Evolutionary conservation across 1,284 basidiomycete genomes (phyloP), one percentile per base, ranked within the genome.

Genomic region (Sutorius eximius): DNA sequence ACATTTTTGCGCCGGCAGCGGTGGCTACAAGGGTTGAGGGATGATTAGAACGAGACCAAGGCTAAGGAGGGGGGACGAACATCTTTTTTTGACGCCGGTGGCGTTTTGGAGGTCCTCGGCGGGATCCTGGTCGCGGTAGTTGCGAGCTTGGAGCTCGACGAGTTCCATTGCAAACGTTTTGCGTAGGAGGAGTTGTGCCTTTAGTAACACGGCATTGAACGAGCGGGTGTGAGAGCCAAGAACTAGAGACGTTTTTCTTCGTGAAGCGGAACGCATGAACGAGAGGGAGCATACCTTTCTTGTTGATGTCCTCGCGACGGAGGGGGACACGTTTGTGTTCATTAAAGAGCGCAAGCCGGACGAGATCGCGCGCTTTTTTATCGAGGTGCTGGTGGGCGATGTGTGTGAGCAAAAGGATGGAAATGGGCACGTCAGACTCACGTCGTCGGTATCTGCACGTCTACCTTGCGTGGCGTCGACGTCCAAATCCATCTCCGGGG

Each of bases 161-260:
- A 92, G 77, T 59, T 91, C 86, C 81, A 91, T 83, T 3, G 85
- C 87, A 62, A 91, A 89, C 0, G 79, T 83, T 27, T 76, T 75
- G 27, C 72, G 73, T 12, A 92, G 73, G 15, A 80, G 81, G 3
- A 66, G 63, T 55, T 91, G 86, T 1, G 89, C 89, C 18, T 64
- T 65, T 2, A 66, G 63, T n/a, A 88, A 78, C 12, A 90, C 80
- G 0, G 59, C 54, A 24, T 79, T 81, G 70, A 91, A 91, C 2
- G 75, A 59, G 30, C 85, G 79, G 5, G 80, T 70, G 47, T 79
- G 76, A 5, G 77, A 68, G 11, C 84, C 85, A 27, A 91, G 71
- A 0, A 87, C 90, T 90, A 11, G 29, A 37, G 15, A 16, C 4
- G 3, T 40, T 7, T 20, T 40, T 40, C 9, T 20, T 40, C 5